Conservation (phyloP, 1,284 basidiomycete species). For the Ustilago crameri region DNA sequence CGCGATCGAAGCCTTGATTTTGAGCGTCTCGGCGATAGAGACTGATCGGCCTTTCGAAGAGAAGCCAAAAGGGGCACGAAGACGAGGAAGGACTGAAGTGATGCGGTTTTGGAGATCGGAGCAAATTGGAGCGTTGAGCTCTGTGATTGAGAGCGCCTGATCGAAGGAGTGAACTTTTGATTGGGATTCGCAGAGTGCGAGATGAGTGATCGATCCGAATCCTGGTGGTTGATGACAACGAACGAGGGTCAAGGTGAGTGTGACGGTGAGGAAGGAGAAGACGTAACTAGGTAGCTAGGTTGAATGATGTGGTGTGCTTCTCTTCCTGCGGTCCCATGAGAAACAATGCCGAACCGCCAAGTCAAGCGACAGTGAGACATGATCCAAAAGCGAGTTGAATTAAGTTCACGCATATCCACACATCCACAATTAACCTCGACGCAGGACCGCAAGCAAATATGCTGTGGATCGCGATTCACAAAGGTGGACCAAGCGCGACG, state of each 20-base stretch:
- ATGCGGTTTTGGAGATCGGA: no score
- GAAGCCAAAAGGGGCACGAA: no score
- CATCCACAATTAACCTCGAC: not conserved
- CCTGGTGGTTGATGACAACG: not conserved
- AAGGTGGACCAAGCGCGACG: slow-evolving; percentile 40
- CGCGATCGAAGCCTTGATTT: not conserved
- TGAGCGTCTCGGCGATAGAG: not conserved
- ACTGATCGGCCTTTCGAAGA: no score
- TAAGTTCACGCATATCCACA: no score
- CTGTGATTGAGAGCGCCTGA: no score
- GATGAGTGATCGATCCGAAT: no score
- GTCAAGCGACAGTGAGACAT: slow-evolving; percentile 6
- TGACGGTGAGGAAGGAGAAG: slow-evolving; percentile 2
- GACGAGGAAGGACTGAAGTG: no score
- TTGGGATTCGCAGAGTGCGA: not conserved
- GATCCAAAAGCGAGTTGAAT: not conserved
- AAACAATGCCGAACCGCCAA: not conserved
- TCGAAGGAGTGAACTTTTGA: not conserved
- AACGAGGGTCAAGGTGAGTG: not conserved
- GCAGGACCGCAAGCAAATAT: not conserved
- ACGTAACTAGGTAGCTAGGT: not conserved
- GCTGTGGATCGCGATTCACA: not conserved
- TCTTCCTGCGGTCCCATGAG: no score
- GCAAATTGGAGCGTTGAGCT: no score
- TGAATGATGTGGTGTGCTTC: no score